These are phyloP conservation scores for Phalaenopsis hybrid DNA, from an alignment of 116 monocot species.

Conservation along the genomic window DNA sequence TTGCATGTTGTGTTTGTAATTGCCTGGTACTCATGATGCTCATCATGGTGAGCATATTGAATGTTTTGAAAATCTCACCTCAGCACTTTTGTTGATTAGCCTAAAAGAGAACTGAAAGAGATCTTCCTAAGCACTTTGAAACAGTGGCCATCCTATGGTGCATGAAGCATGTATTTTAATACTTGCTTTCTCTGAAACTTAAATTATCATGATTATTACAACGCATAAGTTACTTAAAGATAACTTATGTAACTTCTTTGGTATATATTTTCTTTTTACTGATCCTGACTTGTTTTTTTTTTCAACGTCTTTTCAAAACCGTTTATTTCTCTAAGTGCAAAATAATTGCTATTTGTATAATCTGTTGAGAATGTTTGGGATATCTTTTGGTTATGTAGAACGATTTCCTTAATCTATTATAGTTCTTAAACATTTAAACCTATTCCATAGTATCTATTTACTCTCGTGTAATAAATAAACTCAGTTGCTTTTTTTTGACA, in stretches of 20 bases:
- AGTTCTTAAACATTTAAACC: too few species aligned
- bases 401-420: not conserved
- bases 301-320: not conserved
- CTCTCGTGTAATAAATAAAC: not conserved
- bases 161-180: not conserved
- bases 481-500: not conserved
- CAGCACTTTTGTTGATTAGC: not conserved
- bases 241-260: not conserved
- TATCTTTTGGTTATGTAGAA: not conserved
- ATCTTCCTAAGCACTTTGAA: not conserved
- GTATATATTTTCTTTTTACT: not conserved
- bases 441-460: not conserved
- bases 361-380: not conserved
- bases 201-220: not conserved
- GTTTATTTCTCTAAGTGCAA: not conserved
- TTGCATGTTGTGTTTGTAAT: too few species aligned
- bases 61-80: not conserved
- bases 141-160: not conserved
- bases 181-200: not conserved
- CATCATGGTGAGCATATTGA: not conserved
- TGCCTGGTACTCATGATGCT: not conserved
- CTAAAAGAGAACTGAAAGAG: not conserved
- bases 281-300: not conserved
- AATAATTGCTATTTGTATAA: not conserved
- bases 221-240: not conserved